Evolutionary conservation across 139 green algal genomes (phyloP).

Genomic region (Gonium pectorale): DNA sequence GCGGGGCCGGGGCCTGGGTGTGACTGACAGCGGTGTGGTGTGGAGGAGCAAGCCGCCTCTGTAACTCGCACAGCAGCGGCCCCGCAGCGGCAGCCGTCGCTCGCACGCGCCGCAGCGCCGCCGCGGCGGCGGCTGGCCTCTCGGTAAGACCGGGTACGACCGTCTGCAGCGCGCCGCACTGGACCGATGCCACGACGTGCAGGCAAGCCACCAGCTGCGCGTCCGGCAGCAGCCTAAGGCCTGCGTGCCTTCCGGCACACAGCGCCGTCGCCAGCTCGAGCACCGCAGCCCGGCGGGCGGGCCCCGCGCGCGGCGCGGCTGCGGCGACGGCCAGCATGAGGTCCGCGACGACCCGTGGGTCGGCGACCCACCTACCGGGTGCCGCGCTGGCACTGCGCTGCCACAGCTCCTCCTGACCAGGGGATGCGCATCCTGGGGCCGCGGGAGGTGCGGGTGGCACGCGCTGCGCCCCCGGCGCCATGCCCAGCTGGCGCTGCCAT

Average conservation of each 20-base stretch:
- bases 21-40: too few species aligned
- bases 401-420: too few species aligned
- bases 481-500: slow-evolving; percentile 5
- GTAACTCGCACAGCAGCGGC: slow-evolving; percentile 9
- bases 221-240: background rate
- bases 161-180: too few species aligned
- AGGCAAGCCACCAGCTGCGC: background rate
- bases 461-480: background rate
- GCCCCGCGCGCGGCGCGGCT: background rate
- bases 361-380: background rate
- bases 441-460: background rate
- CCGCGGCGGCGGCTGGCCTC: too few species aligned
- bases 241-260: background rate
- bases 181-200: background rate
- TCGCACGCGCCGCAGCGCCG: background rate
- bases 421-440: background rate
- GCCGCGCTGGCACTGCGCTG: background rate
- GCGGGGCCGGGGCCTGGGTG: too few species aligned
- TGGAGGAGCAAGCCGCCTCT: background rate
- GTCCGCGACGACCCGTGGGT: background rate
- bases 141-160: too few species aligned
- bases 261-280: slow-evolving; percentile 28
- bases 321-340: slow-evolving; percentile 31
- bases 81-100: background rate
- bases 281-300: background rate